Evolutionary conservation across 2,329 filamentous ascomycete genomes (phyloP), one percentile per base, ranked within the genome.

Genomic region (Escovopsis sp.): DNA sequence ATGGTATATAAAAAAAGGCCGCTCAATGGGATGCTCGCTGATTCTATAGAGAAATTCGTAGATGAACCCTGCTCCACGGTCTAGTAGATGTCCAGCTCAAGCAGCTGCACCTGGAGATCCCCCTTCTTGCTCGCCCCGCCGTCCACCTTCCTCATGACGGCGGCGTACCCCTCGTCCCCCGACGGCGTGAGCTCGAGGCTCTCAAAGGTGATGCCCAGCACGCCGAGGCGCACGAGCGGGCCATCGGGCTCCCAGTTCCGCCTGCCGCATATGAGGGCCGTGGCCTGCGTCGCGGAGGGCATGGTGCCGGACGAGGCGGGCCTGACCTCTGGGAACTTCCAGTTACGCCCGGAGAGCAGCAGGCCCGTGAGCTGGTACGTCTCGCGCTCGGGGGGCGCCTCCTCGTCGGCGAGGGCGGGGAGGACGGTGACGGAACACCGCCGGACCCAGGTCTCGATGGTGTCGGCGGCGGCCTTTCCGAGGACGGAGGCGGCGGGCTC

Each of bases 51-150:
- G 10, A 20, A 11, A 25, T 37, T 13, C 15, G 24, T 13, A 37
- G 16, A 14, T 14, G 33, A 35, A 14, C 34, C 34, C 34, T n/a
- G n/a, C 8, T 36, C 13, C n/a, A 11, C 9, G 7, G 15, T 39
- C 41, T 47, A 62, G 43, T 59, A 60, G n/a, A 63, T 50, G 39
- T 62, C 59, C 38, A 62, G 43, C 45, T 61, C 57, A 39, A 53
- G 51, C 40, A 61, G 7, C 39, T 47, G 43, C 16, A 62, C 48
- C 40, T 48, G 50, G 24, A 60, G 34, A 38, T 53, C 53, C 37
- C 45, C 51, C 30, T 45, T 51, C 24, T 45, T 42, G 2, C 44
- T 43, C 1, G 52, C 50, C 15, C 53, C 53, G 14, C 50, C 50
- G 40, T 56, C 45, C 9, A 53, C 43, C 14, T 54, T 55, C 42